Base-by-base conservation (phyloP, 176 grass and related monocot genomes). In the Cenchrus americanus region DNA sequence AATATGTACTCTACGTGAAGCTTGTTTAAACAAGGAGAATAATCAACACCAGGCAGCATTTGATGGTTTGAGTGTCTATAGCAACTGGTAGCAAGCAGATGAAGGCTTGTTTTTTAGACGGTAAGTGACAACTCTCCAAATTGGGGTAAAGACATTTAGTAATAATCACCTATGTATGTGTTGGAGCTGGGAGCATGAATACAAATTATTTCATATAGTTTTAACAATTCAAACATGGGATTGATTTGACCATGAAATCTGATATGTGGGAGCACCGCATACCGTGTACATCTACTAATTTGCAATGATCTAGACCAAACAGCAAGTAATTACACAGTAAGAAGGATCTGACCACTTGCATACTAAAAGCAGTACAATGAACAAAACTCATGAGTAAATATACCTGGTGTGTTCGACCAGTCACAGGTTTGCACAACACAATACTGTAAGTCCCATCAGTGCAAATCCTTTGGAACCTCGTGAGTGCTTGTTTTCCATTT, bases 361-460 rank as follows among this genome's bases (percentile, higher is more conserved):
- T 51, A 73, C 70, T 8, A 13, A 51, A 73, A 51, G 71, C 24
- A 73, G 17, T 73, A 15, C 24, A 53, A 34, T 19, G 48, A 34
- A 53, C 24, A 73, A 24, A 73, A 53, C 10, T 53, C 48, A 73
- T 37, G 71, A 73, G 12, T 63, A 73, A 65, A 51, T 6, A 62
- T 93, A 98, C 96, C 96, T 98, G 96, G 89, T 98, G 96, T 80
- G 96, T 95, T 62, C 96, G 89, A 57, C 96, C 96, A 86, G 96
- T 95, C 51, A 98, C 79, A 73, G 93, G 96, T 90, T 98, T 95
- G 83, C 93, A 98, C 62, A 93, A 83, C 73, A 98, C 89, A 79
- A 98, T 85, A 77, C 96, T 98, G 54, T 92, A 71, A 69, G 72
- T 83, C 34, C 93, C 93, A 66, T 93, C 77, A 37, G 91, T 93